Evolutionary conservation across 2,329 filamentous ascomycete genomes (phyloP), one percentile per base, ranked within the genome.

Genomic region (Ophiocordyceps polyrhachis-furcata): DNA sequence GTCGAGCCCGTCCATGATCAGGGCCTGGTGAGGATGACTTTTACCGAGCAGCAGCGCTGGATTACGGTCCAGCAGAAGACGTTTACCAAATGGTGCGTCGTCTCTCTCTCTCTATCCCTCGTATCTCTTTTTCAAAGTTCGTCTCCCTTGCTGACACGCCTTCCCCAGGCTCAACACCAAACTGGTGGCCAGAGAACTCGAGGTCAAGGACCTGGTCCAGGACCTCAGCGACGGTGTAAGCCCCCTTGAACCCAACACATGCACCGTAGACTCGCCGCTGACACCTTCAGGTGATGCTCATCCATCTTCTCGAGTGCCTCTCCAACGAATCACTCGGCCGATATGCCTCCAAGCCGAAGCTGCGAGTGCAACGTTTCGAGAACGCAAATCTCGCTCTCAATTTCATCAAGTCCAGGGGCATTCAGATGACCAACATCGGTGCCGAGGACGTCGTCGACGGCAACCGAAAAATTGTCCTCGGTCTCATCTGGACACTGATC

Each of bases 381-480:
- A 98, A 98, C 73, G 89, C 91, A 62, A 96, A 96, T 68, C 81
- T 88, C 53, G 85, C 86, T 43, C 78, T 98, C 49, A 81, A 95
- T 63, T 98, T 91, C 56, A 87, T 98, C 67, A 93, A 84, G 59
- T 79, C 77, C 47, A 73, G 87, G 53, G 81, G 86, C 19, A 96
- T 98, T 50, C 89, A 94, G 61, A 85, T 98, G 81, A 95, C 87
- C 52, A 98, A 98, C 55, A 96, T 96, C 56, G 91, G 91, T 44
- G 91, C 91, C 8, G 91, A 96, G 63, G 91, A 98, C 71, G 85
- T 98, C 21, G 91, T 98, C 28, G 89, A 98, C 62, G 91, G 91
- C 32, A 98, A 96, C 62, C 76, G 83, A 53, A 98, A 96, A 71
- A 95, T 98, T 57, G 93, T 96, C 48, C 71, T 98, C 28, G 91